Evolutionary conservation across 2,329 filamentous ascomycete species (phyloP).

Genomic region (Aspergillus sclerotialis): DNA sequence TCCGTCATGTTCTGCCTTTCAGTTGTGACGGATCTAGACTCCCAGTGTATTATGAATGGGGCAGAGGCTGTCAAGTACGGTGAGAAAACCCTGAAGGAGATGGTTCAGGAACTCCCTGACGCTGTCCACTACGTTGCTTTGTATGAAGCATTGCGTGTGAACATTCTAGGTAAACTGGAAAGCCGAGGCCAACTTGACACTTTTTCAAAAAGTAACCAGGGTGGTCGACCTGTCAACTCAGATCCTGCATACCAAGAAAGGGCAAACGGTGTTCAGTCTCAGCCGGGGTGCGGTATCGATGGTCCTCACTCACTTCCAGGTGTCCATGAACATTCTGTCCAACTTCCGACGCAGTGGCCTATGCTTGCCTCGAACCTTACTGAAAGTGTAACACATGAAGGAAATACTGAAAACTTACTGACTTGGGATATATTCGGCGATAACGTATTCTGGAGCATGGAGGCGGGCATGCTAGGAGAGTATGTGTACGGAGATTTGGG

Average conservation of each 20-base stretch:
- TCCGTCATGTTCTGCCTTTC: conserved; percentile 26
- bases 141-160: conserved; percentile 12
- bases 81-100: conserved; percentile 7
- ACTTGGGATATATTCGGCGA: conserved; percentile 11
- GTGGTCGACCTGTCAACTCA: too few relatives aligned
- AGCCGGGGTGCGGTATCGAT: too few relatives aligned
- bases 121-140: conserved; percentile 13
- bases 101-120: conserved; percentile 12
- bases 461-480: conserved; percentile 25
- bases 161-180: conserved; percentile 2
- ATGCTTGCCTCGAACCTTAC: too few relatives aligned
- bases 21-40: conserved; percentile 7
- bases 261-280: too few relatives aligned
- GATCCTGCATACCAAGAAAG: too few relatives aligned
- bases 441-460: conserved; percentile 15
- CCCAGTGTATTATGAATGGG: conserved; percentile 3
- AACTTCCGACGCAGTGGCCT: too few relatives aligned
- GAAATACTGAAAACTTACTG: too few relatives aligned
- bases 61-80: conserved; percentile 8
- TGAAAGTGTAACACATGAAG: too few relatives aligned
- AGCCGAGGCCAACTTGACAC: too few relatives aligned
- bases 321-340: too few relatives aligned
- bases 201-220: too few relatives aligned
- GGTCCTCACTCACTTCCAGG: too few relatives aligned
- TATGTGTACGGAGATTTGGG: conserved; percentile 23